Evolutionary conservation across 495 filamentous ascomycete species (phyloP).

Genomic region (Podospora sp.): DNA sequence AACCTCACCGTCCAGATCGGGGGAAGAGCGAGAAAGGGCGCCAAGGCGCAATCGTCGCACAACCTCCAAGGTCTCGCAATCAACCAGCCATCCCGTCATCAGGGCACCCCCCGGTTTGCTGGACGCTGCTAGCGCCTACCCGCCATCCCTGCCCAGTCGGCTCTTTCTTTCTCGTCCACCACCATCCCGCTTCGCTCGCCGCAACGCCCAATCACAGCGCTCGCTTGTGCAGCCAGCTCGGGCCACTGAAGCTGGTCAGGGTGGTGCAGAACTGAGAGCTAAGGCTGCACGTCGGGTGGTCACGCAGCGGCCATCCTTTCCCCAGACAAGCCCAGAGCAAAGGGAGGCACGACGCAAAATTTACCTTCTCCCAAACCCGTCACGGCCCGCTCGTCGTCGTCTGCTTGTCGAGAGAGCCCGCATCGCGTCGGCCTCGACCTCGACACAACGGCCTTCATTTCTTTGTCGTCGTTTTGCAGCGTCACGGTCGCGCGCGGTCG

Average conservation of each 20-base stretch:
- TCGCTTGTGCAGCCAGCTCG: constrained; percentile 20
- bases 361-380: constrained; percentile 19
- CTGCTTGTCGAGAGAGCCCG: neutral
- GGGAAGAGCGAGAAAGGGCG: neutral
- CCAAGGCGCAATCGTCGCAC: neutral
- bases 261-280: constrained; percentile 17
- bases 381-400: neutral
- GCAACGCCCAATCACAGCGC: constrained; percentile 4
- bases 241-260: constrained; percentile 23
- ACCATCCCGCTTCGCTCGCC: constrained; percentile 18
- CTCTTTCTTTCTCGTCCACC: constrained; percentile 21
- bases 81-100: constrained; percentile 16
- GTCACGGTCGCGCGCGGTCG: neutral
- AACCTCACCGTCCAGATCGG: neutral
- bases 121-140: constrained; percentile 6
- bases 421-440: neutral
- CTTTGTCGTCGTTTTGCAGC: constrained; percentile 6
- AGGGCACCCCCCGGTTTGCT: constrained; percentile 4
- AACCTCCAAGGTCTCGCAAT: constrained; percentile 8
- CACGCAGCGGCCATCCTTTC: constrained; percentile 25
- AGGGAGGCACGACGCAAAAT: constrained; percentile 24
- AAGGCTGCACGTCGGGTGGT: constrained; percentile 25
- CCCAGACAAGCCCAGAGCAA: constrained; percentile 22
- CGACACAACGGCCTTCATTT: constrained; percentile 3
- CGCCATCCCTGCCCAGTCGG: constrained; percentile 26